These are phyloP conservation scores for Larix kaempferi DNA, from an alignment of 75 land plant species.

Conservation along the genomic window DNA sequence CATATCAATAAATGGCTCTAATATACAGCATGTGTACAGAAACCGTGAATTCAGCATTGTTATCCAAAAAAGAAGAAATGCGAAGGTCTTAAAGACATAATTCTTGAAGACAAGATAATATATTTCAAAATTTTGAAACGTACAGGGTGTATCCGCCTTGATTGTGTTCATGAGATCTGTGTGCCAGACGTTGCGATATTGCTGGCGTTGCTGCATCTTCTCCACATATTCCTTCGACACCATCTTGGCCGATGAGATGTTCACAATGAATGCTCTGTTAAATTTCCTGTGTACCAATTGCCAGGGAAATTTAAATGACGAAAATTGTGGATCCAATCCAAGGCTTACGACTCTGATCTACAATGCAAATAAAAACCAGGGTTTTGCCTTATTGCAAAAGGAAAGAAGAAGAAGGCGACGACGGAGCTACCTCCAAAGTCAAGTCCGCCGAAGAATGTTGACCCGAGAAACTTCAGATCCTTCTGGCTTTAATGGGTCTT, in stretches of 20 bases:
- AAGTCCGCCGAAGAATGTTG: background rate
- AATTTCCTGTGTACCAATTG: background rate
- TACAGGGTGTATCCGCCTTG: constrained; percentile 62
- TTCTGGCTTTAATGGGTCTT: no score
- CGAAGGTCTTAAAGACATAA: background rate
- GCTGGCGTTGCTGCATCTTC: constrained; percentile 79
- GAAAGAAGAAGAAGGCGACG: no score
- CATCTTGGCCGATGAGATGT: constrained; percentile 1
- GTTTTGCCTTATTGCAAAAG: no score
- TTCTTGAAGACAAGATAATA: background rate
- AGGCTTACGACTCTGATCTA: background rate
- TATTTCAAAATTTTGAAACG: background rate
- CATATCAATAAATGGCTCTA: no score
- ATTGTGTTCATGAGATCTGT: constrained; percentile 70
- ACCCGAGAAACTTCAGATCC: background rate
- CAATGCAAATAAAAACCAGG: background rate
- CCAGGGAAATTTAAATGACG: background rate
- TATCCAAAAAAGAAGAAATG: no score
- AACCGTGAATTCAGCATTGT: no score
- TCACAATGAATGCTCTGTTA: background rate
- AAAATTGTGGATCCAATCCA: background rate
- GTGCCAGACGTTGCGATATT: constrained; percentile 78
- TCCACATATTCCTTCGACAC: constrained; percentile 38
- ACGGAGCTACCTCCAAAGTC: background rate
- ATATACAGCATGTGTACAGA: no score